A percentile compares a stretch with the other conserved stretches of the same genome.
Conservation (phyloP, 768 basidiomycete genomes). For the Lactifluus hygrophoroides region DNA sequence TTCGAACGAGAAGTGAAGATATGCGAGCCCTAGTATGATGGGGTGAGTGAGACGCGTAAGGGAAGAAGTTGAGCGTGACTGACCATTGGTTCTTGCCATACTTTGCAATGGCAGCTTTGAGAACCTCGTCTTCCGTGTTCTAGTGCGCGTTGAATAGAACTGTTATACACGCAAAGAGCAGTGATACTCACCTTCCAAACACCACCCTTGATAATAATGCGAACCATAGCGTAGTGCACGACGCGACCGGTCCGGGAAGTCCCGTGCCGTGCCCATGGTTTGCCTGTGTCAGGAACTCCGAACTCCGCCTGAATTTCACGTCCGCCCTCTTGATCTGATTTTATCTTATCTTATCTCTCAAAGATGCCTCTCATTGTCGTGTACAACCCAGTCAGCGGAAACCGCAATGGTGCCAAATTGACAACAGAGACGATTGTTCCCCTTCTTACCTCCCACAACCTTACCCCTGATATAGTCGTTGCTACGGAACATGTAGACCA, state of each 20-base stretch:
- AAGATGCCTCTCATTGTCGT: conserved; percentile 49
- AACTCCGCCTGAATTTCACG: conserved; percentile 6
- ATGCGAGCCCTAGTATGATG: conserved; percentile 80
- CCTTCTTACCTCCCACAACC: conserved; percentile 38
- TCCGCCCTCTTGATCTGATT: neutral
- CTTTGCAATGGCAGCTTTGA: conserved; percentile 98
- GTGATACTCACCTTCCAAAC: conserved; percentile 64
- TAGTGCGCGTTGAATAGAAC: conserved; percentile 25
- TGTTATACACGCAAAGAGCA: neutral
- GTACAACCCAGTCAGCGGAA: conserved; percentile 72
- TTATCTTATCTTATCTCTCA: neutral
- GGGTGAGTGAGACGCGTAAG: conserved; percentile 3
- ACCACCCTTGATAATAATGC: conserved; percentile 90
- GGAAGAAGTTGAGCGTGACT: conserved; percentile 13
- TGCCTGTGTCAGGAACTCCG: neutral
- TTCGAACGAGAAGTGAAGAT: conserved; percentile 92
- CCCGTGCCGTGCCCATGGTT: neutral
- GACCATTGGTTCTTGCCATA: conserved; percentile 96
- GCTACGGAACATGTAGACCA: conserved; percentile 46
- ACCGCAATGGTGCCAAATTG: conserved; percentile 45
- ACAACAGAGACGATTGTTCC: conserved; percentile 58
- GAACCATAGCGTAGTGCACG: conserved; percentile 62
- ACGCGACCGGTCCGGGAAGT: neutral
- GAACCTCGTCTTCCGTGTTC: conserved; percentile 97
- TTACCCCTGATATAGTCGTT: conserved; percentile 33